Conservation (phyloP, 345 rosid species). For the Gossypium australe region DNA sequence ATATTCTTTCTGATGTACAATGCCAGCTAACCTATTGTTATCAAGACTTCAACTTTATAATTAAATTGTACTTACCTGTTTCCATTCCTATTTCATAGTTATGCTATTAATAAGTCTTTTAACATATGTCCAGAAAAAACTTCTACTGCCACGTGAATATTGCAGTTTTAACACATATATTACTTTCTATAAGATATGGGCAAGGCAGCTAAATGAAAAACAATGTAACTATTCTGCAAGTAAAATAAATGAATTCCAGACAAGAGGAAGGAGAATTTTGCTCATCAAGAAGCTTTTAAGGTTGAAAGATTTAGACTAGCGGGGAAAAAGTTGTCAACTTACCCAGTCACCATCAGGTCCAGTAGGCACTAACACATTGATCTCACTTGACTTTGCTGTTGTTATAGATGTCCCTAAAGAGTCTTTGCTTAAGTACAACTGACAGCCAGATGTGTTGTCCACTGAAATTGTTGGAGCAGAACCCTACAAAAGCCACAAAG, state of each 20-base stretch:
- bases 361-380: conserved; percentile 85
- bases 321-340: conserved; percentile 16
- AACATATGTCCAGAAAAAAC: no score
- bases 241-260: not conserved
- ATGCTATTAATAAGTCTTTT: no score
- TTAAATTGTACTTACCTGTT: not conserved
- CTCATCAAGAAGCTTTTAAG: not conserved
- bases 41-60: not conserved
- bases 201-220: no score
- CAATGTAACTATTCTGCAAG: not conserved
- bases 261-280: not conserved
- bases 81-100: not conserved
- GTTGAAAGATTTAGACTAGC: not conserved
- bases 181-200: no score
- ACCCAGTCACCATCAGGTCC: conserved; percentile 79
- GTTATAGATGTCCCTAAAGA: conserved; percentile 69
- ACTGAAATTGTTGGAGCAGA: conserved; percentile 93
- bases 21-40: not conserved
- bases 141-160: no score
- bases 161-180: no score
- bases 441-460: conserved; percentile 92
- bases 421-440: conserved; percentile 74
- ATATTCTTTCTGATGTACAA: not conserved
- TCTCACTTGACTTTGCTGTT: conserved; percentile 93
- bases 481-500: conserved; percentile 45